Evolutionary conservation across 1,284 basidiomycete genomes (phyloP), one percentile per base, ranked within the genome.

Genomic region (Apiotrichum akiyoshidainum): DNA sequence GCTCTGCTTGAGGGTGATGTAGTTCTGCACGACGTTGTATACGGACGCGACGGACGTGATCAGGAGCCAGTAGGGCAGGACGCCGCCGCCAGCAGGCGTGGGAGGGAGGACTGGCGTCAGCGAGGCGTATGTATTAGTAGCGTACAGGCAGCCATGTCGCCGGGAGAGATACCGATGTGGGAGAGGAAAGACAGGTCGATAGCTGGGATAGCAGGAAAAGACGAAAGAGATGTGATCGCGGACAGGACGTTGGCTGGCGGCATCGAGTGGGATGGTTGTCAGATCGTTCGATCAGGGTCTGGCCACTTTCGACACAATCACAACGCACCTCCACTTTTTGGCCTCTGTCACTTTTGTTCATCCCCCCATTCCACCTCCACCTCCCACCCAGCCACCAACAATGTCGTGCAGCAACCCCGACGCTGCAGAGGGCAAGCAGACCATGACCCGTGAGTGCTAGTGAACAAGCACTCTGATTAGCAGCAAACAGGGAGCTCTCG

Each of bases 1-100:
- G 34, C 89, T 92, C 64, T 93, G 79, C 63, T 85, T 87, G 57
- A 89, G 80, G 0, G 89, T 91, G 33, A 83, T 64, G 70, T 90
- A 88, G 78, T 89, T 92, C 75, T 95, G 92, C 0, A 86, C 68
- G 4, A 86, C 85, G 80, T 96, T 96, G 81, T 94, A 89, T 26
- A 91, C 63, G 11, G 90, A 89, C 53, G 87, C 82, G 14, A 82
- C 79, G 19, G 89, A 84, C 39, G 92, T 85, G 64, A 93, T 68
- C 48, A 94, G 83, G 73, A 92, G 87, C 90, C 92, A 95, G 75
- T 86, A 84, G 1, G 90, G 88, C 11, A 96, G 83, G 70, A 83
- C 80, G n/a, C 90, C 91, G 22, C 81, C 70, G 21, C 52, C 51
- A 13, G 66, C 55, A 9, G 72, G 60, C 2, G 59, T 49, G 13